A percentile compares a stretch with the other conserved stretches of the same genome.
phyloP scores from a whole-genome alignment of 805 yeast genomes.

The Cyberlindnera euphorbiiphila region DNA sequence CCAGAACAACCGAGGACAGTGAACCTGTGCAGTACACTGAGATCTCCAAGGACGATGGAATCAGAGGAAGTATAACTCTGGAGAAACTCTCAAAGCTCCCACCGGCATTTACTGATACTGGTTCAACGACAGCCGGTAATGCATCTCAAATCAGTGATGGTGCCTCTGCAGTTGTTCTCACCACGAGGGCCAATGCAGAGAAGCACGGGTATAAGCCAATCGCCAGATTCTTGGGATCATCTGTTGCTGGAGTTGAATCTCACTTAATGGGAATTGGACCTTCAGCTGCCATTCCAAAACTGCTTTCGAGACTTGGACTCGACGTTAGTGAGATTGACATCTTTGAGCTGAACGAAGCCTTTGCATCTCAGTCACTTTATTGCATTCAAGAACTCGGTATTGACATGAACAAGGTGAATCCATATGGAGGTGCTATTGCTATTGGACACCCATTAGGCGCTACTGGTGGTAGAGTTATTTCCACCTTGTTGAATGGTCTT shows the following conservation, averaged over 20 bases:
- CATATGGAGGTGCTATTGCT: slow-evolving; percentile 95
- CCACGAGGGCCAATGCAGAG: slow-evolving; percentile 80
- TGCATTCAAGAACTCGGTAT: slow-evolving; percentile 62
- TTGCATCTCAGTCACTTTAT: slow-evolving; percentile 88
- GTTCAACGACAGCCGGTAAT: slow-evolving; percentile 88
- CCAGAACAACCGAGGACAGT: slow-evolving; percentile 47
- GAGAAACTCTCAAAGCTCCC: slow-evolving; percentile 62
- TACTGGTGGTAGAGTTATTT: slow-evolving; percentile 44
- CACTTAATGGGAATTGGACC: slow-evolving; percentile 96
- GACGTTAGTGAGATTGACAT: slow-evolving; percentile 60
- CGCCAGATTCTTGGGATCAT: slow-evolving; percentile 72
- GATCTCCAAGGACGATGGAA: slow-evolving; percentile 66
- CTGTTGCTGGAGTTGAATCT: slow-evolving; percentile 87
- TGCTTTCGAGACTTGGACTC: slow-evolving; percentile 56
- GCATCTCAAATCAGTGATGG: slow-evolving; percentile 94
- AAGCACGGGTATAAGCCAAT: slow-evolving; percentile 59
- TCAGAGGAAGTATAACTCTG: slow-evolving; percentile 77
- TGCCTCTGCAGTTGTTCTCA: slow-evolving; percentile 80
- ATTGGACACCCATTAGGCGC: slow-evolving; percentile 91
- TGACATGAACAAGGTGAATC: slow-evolving; percentile 69
- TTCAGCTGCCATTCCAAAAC: slow-evolving; percentile 83
- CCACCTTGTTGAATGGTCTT: slow-evolving; percentile 36
- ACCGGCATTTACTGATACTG: slow-evolving; percentile 77
- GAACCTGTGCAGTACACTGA: slow-evolving; percentile 52
- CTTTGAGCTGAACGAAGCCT: slow-evolving; percentile 91